These are phyloP conservation scores for Lolium rigidum DNA, from an alignment of 176 grass and related monocot genomes.

Conservation along the genomic window DNA sequence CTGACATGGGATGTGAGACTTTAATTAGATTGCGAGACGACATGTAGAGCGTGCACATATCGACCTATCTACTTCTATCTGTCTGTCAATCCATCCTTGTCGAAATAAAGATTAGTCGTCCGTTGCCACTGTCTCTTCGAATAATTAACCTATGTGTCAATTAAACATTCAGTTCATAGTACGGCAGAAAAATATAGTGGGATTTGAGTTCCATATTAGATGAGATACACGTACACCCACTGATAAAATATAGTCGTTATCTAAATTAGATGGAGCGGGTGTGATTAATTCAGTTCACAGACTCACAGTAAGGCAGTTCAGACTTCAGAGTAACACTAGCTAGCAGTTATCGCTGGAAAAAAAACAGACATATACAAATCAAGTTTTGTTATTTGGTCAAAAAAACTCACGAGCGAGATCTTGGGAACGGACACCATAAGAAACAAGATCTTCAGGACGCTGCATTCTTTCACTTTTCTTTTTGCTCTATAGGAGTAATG, in stretches of 20 bases:
- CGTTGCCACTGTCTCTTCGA: neutral
- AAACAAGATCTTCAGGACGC: conserved; percentile 12
- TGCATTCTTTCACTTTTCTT: neutral
- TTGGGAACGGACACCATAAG: neutral
- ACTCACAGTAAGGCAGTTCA: neutral
- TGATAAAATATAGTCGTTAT: neutral
- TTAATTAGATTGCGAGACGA: neutral
- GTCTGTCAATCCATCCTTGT: neutral
- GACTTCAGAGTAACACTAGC: no score
- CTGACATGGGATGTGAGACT: neutral
- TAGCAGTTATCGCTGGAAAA: neutral
- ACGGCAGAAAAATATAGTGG: no score
- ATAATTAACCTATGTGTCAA: neutral
- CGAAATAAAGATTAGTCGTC: neutral
- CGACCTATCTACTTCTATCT: neutral
- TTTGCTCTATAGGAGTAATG: neutral
- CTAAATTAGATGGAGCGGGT: neutral
- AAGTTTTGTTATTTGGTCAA: neutral
- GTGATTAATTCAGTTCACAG: neutral
- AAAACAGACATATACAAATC: neutral
- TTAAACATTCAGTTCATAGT: neutral
- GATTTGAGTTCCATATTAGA: neutral
- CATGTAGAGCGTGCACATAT: neutral
- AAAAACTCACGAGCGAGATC: neutral
- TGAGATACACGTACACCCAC: neutral